Evolutionary conservation across 805 yeast species (phyloP), one percentile per base, ranked within the genome.

Genomic region (Metschnikowia dekortorum): DNA sequence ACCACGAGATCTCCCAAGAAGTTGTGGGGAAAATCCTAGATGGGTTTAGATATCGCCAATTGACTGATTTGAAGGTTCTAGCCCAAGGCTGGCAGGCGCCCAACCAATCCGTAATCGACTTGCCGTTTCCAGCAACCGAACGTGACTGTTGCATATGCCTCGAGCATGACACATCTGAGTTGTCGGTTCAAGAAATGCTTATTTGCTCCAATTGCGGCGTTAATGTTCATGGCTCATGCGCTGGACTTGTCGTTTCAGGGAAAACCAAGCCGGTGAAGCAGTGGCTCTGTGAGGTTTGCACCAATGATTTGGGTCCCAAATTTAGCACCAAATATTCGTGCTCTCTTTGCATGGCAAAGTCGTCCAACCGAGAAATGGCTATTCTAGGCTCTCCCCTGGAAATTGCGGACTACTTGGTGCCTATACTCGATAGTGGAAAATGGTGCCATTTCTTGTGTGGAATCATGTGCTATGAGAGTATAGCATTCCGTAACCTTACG

Each of bases 361-460:
- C 81, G 43, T 60, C 69, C 16, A 78, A 79, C 55, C 69, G 72
- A 53, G 82, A 75, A 53, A 62, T 72, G 11, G 70, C 78, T 2
- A 69, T 75, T 18, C 60, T 65, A 18, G 81, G 83, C 1, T 64
- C 66, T 7, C 62, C 66, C 2, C 46, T 56, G 38, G 75, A 75
- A 1, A 66, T 66, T 31, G 83, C 87, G 0, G 91, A 85, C 57
- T 87, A 83, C 31, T 63, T 89, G 57, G 86, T 87, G 59, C 74
- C 89, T n/a, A 82, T 94, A 0, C 56, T 61, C 4, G 79, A 75
- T 49, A 55, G 70, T 0, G 87, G 87, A 1, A 73, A 75, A 50
- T 90, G 97, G 97, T 82, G 83, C 33, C 97, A 90, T 69, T 68
- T 85, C 2, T 53, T 80, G 2, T 90, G 97, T 67, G 84, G 91